Base-by-base conservation (phyloP, 495 filamentous ascomycete species). In the Annulohypoxylon moriforme region DNA sequence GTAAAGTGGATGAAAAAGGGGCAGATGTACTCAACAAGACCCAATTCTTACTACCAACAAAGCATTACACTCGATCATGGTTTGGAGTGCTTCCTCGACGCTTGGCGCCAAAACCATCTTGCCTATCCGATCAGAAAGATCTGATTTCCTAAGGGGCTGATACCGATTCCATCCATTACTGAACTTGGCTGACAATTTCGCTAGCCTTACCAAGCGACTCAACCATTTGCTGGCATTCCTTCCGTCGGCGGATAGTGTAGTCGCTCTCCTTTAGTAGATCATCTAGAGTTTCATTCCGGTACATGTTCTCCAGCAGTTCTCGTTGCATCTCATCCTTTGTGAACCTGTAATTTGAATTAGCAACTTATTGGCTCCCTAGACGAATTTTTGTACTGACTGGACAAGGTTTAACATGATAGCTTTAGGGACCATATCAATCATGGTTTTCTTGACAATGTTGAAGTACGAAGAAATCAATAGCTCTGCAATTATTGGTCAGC, bases 361-460 rank as follows among this genome's bases (percentile, higher is more conserved):
- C 20, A 60, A 56, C 44, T 40, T 58, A n/a, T 46, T 18, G 18
- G 27, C 4, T n/a, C 25, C 14, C 47, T 11, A 4, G n/a, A 18
- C 14, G 33, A 8, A n/a, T 0, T 22, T 16, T 34, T 61, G 25
- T 18, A 89, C 93, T 69, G 90, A 97, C 93, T 92, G 89, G 25
- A 99, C 96, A 42, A 99, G 89, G 62, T 89, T 97, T 57, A 98
- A 87, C 96, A 99, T 99, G 81, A 99, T 96, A 18, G 96, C 96
- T 84, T 99, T 99, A 40, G 96, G 96, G 3, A 99, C 96, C 96
- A 98, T 99, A 75, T 99, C 96, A 68, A 98, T 97, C 95, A 99
- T 96, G 55, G 96, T 99, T 64, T 95, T 87, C 84, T 93, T 92
- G 55, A 97, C 94, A 78, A 99, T 98, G 82, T 96, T 97, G 84